Evolutionary conservation across 306 rosid genomes (phyloP).

Genomic region (Parietaria judaica): DNA sequence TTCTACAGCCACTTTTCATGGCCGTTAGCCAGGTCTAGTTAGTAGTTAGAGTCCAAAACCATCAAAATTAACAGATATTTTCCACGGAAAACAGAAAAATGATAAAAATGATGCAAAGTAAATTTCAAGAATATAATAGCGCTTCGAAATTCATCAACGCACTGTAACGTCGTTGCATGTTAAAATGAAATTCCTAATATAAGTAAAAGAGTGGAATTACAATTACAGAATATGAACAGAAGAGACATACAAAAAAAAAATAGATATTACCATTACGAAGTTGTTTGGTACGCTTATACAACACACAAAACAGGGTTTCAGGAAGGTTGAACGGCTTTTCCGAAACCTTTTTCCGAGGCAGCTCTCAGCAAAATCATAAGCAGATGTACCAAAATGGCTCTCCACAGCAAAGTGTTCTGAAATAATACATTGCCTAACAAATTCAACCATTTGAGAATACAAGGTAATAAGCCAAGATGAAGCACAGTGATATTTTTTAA

Average conservation of each 20-base stretch:
- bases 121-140: not conserved
- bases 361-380: slow-evolving; percentile 18
- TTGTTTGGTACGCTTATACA: slow-evolving; percentile 8
- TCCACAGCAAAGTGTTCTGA: slow-evolving; percentile 4
- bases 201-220: not conserved
- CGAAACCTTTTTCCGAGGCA: slow-evolving; percentile 10
- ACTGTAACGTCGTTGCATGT: slow-evolving; percentile 10
- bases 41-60: too few relatives aligned
- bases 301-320: slow-evolving; percentile 7
- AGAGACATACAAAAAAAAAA: not conserved
- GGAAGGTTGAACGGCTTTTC: slow-evolving; percentile 13
- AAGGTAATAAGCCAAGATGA: not conserved
- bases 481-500: not conserved
- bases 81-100: too few relatives aligned
- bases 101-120: not conserved
- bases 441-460: not conserved
- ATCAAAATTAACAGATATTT: too few relatives aligned
- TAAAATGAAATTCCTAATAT: not conserved
- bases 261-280: slow-evolving; percentile 4
- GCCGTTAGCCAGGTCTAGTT: too few relatives aligned
- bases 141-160: not conserved
- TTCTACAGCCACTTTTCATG: too few relatives aligned
- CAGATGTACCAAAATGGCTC: not conserved
- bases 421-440: slow-evolving; percentile 21
- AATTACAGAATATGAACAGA: slow-evolving; percentile 5